phyloP scores from a whole-genome alignment of 31 red algal species.

The Bonnemaisonia californica region DNA sequence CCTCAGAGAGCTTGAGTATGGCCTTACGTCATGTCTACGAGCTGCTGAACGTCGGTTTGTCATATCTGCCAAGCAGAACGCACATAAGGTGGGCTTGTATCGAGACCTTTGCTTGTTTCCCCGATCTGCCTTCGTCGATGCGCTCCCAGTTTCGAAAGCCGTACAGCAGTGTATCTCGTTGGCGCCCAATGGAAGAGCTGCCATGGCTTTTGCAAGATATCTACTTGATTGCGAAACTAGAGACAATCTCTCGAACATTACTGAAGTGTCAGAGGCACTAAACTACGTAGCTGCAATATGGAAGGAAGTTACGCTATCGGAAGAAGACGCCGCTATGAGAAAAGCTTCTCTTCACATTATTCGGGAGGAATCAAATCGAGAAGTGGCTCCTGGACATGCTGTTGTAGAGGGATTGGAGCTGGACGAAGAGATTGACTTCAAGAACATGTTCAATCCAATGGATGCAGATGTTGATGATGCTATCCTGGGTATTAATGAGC shows the following conservation, averaged over 20 bases:
- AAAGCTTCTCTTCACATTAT: background rate
- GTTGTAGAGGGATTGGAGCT: background rate
- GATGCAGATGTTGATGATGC: background rate
- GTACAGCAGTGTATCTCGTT: background rate
- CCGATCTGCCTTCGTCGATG: slow-evolving; percentile 12
- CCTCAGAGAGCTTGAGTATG: slow-evolving; percentile 39
- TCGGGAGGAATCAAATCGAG: background rate
- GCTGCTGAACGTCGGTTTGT: background rate
- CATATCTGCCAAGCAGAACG: background rate
- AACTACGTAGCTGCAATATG: background rate
- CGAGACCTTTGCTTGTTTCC: slow-evolving; percentile 39
- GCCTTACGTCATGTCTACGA: slow-evolving; percentile 1
- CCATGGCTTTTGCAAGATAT: slow-evolving; percentile 10
- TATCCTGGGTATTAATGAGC: background rate
- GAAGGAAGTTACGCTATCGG: background rate
- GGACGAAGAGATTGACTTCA: background rate
- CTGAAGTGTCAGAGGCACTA: background rate
- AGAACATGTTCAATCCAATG: background rate
- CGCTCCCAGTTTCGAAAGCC: background rate
- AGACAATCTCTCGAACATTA: background rate
- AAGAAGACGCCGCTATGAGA: background rate
- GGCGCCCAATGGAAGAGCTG: background rate
- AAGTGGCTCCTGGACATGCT: background rate
- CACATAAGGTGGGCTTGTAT: background rate
- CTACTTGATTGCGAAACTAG: background rate